phyloP scores from a whole-genome alignment of 2,329 filamentous ascomycete genomes.

The Sphaerulina populicola region DNA sequence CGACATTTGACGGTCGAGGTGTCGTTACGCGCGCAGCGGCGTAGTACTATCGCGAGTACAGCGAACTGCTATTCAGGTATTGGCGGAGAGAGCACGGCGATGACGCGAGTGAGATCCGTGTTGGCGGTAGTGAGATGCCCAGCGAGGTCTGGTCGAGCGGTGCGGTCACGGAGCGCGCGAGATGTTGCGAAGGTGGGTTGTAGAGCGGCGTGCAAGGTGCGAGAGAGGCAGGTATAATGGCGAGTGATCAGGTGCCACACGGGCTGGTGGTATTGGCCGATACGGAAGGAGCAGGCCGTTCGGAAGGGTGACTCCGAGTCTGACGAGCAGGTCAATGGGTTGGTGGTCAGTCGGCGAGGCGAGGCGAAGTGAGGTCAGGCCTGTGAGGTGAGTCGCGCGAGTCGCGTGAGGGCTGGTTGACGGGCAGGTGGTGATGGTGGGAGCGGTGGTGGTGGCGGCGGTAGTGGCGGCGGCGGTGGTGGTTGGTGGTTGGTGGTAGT shows the following conservation, averaged over 20 bases:
- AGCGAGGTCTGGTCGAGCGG: not conserved
- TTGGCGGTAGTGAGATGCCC: conserved; percentile 37
- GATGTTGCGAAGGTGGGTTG: not conserved
- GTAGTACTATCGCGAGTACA: conserved; percentile 36
- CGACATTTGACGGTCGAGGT: conserved; percentile 55
- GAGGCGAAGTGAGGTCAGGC: not conserved
- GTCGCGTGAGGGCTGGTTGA: no score
- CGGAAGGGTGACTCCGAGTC: not conserved
- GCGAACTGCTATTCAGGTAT: conserved; percentile 40
- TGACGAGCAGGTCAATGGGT: not conserved
- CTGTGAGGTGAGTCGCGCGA: no score
- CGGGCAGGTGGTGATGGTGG: no score
- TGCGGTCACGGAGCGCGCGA: not conserved
- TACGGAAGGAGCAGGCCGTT: not conserved
- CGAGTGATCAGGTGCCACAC: conserved; percentile 4
- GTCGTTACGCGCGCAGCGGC: conserved; percentile 19
- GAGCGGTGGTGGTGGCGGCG: not conserved
- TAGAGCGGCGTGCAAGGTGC: not conserved
- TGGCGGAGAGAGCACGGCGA: conserved; percentile 32
- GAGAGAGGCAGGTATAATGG: not conserved
- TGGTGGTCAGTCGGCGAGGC: not conserved
- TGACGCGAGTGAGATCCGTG: conserved; percentile 45
- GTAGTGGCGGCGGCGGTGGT: not conserved
- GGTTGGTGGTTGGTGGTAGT: not conserved
- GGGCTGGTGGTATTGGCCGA: not conserved